Base-by-base conservation (phyloP, 2,329 filamentous ascomycete genomes). In the Xylariomycetidae sp. region DNA sequence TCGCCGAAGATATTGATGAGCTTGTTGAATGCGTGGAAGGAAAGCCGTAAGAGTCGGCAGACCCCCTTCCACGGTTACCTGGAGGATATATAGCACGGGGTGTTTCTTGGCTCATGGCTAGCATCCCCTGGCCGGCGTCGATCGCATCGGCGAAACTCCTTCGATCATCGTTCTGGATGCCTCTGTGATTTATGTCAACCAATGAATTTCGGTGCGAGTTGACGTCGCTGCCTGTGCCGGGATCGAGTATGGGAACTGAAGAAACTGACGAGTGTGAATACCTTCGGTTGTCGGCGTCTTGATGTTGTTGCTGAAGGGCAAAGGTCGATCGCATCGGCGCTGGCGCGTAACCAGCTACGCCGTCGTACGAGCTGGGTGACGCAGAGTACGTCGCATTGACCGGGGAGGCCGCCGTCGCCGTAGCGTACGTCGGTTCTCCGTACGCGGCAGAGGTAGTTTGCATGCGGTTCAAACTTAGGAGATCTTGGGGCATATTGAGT, bases 31-130 rank as follows among this genome's bases (percentile, higher is more conserved):
- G 85, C 13, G 82, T 75, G 11, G 87, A 78, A 6, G 90, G 89
- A 61, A 96, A 97, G 11, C 88, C 88, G 56, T 96, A 96, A 2
- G 88, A 88, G 54, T 95, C 89, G 36, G 79, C 73, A 2, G 88
- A 88, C 35, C 78, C 81, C 44, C 88, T 74, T 37, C 76, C 74
- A 37, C 80, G 69, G 40, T 57, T 65, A 41, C 72, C 67, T 45
- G 77, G 74, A 41, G 84, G 87, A 55, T 95, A 95, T 51, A 95
- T 87, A 57, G 90, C 92, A 42, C 89, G 74, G 10, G 89, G 88
- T 1, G 88, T 95, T 51, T 96, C 88, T 64, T 96, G 88, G 73
- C 87, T 94, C 75, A 97, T 85, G 23, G 88, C 88, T 16, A 96
- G 76, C 86, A 97, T 96, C 49, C 88, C 88, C 41, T 92, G 85